Evolutionary conservation across 2,329 filamentous ascomycete genomes (phyloP).

Genomic region (Trichoderma sp.): DNA sequence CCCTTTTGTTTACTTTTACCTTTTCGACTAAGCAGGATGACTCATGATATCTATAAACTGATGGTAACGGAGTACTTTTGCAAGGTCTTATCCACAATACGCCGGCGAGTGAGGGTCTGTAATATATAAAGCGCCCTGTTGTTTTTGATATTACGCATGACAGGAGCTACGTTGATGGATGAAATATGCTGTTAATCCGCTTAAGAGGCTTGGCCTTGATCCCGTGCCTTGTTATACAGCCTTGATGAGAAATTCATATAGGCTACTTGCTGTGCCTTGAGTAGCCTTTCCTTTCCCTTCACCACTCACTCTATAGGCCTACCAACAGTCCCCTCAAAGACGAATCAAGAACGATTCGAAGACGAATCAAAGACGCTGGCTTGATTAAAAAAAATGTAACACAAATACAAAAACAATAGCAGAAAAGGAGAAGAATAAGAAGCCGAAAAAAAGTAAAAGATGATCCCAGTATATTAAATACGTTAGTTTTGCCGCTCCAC

Average conservation of each 20-base stretch:
- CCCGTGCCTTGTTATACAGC: not conserved
- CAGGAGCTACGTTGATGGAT: not conserved
- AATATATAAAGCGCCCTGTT: not conserved
- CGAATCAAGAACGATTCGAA: too few relatives aligned
- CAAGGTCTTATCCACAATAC: not conserved
- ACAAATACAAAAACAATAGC: not conserved
- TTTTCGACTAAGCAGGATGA: not conserved
- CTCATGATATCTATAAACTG: not conserved
- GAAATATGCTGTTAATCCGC: not conserved
- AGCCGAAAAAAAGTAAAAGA: not conserved
- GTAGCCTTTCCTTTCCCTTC: not conserved
- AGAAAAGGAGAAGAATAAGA: not conserved
- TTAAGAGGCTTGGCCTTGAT: not conserved
- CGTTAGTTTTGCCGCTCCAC: conserved; percentile 38
- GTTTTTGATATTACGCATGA: not conserved
- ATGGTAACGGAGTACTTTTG: not conserved
- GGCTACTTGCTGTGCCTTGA: not conserved
- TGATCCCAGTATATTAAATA: not conserved
- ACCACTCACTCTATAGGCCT: not conserved
- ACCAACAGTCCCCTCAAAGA: not conserved
- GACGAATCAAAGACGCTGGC: not conserved
- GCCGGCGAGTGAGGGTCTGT: not conserved
- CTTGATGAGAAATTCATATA: not conserved
- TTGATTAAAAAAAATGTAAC: not conserved
- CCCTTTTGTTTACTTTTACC: not conserved